A percentile compares a stretch with the other conserved stretches of the same genome.
Conservation (phyloP, 805 yeast genomes). For the Saturnispora ahearnii region DNA sequence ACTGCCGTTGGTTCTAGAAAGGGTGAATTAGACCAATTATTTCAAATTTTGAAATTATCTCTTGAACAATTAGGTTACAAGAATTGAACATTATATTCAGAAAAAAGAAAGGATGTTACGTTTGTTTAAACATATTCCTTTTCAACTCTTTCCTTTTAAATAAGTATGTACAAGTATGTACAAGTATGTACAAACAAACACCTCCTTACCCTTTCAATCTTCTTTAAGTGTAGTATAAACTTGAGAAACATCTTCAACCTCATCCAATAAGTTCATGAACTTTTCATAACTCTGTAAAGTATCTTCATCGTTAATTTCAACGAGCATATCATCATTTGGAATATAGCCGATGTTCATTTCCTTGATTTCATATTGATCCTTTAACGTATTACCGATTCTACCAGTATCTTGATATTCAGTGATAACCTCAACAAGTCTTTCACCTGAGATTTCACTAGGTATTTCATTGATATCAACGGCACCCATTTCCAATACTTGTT, state of each 20-base stretch:
- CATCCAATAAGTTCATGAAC: constrained; percentile 55
- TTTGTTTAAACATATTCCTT: not conserved
- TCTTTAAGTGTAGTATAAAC: constrained; percentile 61
- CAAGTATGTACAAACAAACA: no score
- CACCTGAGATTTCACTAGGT: constrained; percentile 15
- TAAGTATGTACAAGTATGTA: no score
- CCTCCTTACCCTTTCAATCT: not conserved
- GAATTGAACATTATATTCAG: not conserved
- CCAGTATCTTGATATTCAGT: constrained; percentile 62
- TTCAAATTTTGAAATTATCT: constrained; percentile 37
- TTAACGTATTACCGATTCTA: constrained; percentile 48
- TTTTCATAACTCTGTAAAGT: constrained; percentile 43
- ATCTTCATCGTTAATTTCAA: constrained; percentile 46
- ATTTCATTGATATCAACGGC: constrained; percentile 55
- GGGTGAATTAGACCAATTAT: constrained; percentile 45
- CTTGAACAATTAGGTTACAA: constrained; percentile 31
- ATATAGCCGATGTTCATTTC: constrained; percentile 66
- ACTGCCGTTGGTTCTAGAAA: constrained; percentile 50
- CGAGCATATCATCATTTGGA: constrained; percentile 52
- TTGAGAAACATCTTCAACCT: constrained; percentile 75
- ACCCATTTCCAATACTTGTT: constrained; percentile 54
- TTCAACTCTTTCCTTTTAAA: no score
- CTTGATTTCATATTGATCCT: constrained; percentile 47
- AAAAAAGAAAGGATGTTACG: not conserved
- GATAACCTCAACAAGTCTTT: constrained; percentile 36